These are phyloP conservation scores for Blumeria graminis DNA, from an alignment of 2,329 filamentous ascomycete genomes.

Conservation along the genomic window DNA sequence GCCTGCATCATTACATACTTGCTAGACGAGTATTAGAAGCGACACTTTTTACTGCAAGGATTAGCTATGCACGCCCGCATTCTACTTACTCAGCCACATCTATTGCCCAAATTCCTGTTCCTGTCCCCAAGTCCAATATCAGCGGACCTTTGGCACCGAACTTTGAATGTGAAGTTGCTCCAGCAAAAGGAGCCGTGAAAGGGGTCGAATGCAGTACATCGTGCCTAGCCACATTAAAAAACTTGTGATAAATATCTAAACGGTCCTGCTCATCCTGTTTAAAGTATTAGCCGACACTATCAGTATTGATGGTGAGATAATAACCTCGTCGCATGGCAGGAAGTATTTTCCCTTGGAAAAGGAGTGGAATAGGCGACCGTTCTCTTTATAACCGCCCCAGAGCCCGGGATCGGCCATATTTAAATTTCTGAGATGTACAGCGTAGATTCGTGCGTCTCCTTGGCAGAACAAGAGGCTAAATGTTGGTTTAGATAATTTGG, in stretches of 20 bases:
- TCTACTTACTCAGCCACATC: slow-evolving; percentile 51
- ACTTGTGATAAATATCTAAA: slow-evolving; percentile 60
- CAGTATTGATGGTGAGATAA: neutral
- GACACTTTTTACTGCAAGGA: neutral
- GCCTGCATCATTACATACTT: slow-evolving; percentile 25
- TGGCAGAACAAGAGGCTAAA: no score
- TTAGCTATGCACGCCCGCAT: neutral
- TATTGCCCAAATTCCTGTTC: slow-evolving; percentile 79
- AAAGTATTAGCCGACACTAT: neutral
- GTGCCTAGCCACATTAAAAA: slow-evolving; percentile 40
- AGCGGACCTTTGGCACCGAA: slow-evolving; percentile 12
- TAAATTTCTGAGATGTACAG: no score
- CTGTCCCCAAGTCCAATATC: slow-evolving; percentile 51
- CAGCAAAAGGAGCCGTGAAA: slow-evolving; percentile 11
- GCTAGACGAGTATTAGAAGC: slow-evolving; percentile 12
- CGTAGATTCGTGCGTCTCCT: no score
- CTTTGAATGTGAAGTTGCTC: neutral
- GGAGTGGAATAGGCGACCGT: slow-evolving; percentile 45
- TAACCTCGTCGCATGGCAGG: slow-evolving; percentile 54
- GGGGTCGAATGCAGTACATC: slow-evolving; percentile 21
- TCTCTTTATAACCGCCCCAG: slow-evolving; percentile 26
- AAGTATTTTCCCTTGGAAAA: slow-evolving; percentile 47
- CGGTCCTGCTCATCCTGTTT: slow-evolving; percentile 45
- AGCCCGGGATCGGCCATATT: neutral
- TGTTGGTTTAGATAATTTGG: no score